Evolutionary conservation across 2,329 filamentous ascomycete species (phyloP), one percentile per base, ranked within the genome.

Genomic region (Colletotrichum abscissum): DNA sequence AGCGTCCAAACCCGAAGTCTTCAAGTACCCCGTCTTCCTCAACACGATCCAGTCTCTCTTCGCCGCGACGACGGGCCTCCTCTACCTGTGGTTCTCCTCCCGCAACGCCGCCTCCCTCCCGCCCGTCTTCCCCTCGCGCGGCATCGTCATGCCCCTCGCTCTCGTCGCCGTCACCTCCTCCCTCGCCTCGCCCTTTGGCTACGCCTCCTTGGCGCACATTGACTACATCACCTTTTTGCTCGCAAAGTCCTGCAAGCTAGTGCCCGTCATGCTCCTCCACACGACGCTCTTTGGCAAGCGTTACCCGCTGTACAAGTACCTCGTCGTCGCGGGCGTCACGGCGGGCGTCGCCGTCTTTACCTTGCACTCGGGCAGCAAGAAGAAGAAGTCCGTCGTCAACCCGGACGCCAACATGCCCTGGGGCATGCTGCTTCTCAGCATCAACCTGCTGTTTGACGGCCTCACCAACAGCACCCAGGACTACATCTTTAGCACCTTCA

Each of bases 171-270:
- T 98, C 69, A 98, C 95, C 5, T 93, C 92, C 78, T 95, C 94
- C 4, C 92, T 98, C 65, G 95, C 96, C 52, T 95, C 93, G n/a
- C 96, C 96, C 3, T 98, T 98, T 80, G 97, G 96, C 77, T 98
- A 98, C 84, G 95, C 97, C 63, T 93, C 92, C 72, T 91, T 98
- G 63, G 92, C 93, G 49, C 95, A 98, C 82, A 95, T 98, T 84
- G 97, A 98, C 89, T 98, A 98, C 85, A 94, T 98, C 80, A 98
- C 97, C 35, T 98, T 97, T 85, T 94, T 98, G 77, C 93, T 99
- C 55, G 96, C 97, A 78, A 98, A 99, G 85, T 95, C 93, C 78
- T 99, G 97, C 92, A 99, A 99, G 86, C 90, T 99, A 24, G 91
- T 99, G n/a, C 97, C 97, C 3, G 97, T 99, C 80, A 98, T 99